Evolutionary conservation across 2,329 filamentous ascomycete genomes (phyloP).

Genomic region (Paraphoma chrysanthemicola): DNA sequence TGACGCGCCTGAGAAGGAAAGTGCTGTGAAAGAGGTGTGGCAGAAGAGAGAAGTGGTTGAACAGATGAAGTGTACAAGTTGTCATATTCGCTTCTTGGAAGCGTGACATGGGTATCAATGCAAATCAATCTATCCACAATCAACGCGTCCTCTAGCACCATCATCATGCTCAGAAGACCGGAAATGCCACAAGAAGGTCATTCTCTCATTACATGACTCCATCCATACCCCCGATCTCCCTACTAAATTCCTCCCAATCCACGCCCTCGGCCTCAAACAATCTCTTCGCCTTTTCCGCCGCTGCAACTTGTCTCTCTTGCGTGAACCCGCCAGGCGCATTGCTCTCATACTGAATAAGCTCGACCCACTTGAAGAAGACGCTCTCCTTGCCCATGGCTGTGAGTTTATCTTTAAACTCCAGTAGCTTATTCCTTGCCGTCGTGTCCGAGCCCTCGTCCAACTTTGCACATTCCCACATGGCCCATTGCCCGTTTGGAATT

Average conservation of each 20-base stretch:
- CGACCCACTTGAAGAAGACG: conserved; percentile 91
- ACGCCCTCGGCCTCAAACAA: conserved; percentile 77
- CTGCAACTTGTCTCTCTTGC: conserved; percentile 72
- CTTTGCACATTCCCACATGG: conserved; percentile 69
- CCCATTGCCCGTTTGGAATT: conserved; percentile 67
- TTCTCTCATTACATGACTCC: conserved; percentile 63
- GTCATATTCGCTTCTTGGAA: neutral
- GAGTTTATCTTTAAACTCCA: conserved; percentile 80
- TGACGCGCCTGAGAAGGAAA: neutral
- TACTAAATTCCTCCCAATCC: conserved; percentile 84
- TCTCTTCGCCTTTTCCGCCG: conserved; percentile 75
- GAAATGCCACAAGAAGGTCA: too few relatives aligned
- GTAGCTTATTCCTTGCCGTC: conserved; percentile 73
- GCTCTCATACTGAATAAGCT: conserved; percentile 88
- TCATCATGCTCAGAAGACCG: too few relatives aligned
- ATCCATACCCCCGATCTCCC: conserved; percentile 69
- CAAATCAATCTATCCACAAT: conserved; percentile 1
- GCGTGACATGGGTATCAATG: conserved; percentile 6
- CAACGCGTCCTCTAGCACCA: neutral
- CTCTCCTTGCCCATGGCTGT: conserved; percentile 81
- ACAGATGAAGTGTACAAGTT: neutral
- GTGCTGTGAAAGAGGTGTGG: neutral
- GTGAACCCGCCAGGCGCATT: conserved; percentile 80
- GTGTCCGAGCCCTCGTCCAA: conserved; percentile 62
- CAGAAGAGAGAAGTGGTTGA: neutral